A percentile compares a stretch with the other conserved stretches of the same genome.
phyloP scores from a whole-genome alignment of 2,329 filamentous ascomycete genomes.

The Aquanectria penicillioides region DNA sequence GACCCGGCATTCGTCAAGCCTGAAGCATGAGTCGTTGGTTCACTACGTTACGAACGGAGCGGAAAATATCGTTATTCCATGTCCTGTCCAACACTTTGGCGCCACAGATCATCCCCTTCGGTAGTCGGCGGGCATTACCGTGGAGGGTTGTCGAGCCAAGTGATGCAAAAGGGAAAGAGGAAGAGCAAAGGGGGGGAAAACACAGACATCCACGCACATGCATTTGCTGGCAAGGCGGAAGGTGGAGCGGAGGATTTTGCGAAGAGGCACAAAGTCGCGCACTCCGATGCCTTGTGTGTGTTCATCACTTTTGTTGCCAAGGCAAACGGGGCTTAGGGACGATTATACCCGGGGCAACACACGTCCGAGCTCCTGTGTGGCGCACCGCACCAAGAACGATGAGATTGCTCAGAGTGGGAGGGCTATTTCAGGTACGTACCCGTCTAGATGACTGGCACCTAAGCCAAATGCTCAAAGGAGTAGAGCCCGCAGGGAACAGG shows the following conservation, averaged over 20 bases:
- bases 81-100: not conserved
- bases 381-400: constrained; percentile 16
- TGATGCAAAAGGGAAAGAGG: constrained; percentile 1
- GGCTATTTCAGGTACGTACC: constrained; percentile 19
- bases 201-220: not conserved
- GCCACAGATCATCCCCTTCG: constrained; percentile 3
- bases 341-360: constrained; percentile 16
- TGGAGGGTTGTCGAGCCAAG: constrained; percentile 1
- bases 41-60: not conserved
- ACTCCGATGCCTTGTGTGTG: constrained; percentile 10
- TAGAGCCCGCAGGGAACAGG: constrained; percentile 1
- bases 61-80: not conserved
- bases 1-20: not conserved
- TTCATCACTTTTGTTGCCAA: constrained; percentile 7
- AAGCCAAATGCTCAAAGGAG: constrained; percentile 10
- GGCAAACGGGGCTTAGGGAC: constrained; percentile 16
- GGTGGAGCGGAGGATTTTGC: constrained; percentile 19
- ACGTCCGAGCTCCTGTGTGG: constrained; percentile 10
- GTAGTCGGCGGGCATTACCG: not conserved
- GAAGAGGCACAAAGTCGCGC: constrained; percentile 20
- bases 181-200: not conserved
- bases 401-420: constrained; percentile 7
- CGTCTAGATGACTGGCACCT: constrained; percentile 7
- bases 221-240: not conserved
- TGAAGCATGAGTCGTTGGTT: constrained; percentile 7